phyloP scores from a whole-genome alignment of 1,139 yeast species.

The Suhomyces wounanorum region DNA sequence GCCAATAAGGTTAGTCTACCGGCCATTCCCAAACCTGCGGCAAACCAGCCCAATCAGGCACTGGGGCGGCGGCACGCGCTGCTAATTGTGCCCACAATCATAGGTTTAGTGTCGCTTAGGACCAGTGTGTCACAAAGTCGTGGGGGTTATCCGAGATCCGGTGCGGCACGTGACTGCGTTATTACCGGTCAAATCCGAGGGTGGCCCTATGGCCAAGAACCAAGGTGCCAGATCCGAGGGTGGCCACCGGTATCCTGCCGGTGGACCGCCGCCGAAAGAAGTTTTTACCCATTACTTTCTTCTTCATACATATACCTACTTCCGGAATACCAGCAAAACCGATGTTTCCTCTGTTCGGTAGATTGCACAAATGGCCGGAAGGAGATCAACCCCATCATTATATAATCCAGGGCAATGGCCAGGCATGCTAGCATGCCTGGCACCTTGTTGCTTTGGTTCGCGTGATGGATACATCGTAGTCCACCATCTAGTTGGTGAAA shows the following conservation, averaged over 20 bases:
- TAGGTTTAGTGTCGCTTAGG: neutral
- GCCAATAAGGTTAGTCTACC: neutral
- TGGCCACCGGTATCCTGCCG: neutral
- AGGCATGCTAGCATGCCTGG: neutral
- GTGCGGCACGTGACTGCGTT: no score
- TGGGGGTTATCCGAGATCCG: no score
- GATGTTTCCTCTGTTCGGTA: constrained; percentile 41
- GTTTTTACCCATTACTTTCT: constrained; percentile 10
- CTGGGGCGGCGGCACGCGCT: neutral
- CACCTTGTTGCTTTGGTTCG: constrained; percentile 1
- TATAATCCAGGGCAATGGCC: constrained; percentile 31
- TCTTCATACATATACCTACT: constrained; percentile 39
- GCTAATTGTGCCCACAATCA: neutral
- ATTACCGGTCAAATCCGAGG: no score
- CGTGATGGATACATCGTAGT: constrained; percentile 4
- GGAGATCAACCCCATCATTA: constrained; percentile 43
- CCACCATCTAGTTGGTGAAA: neutral
- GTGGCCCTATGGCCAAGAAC: no score
- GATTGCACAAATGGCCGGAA: constrained; percentile 56
- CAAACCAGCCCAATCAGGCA: constrained; percentile 1
- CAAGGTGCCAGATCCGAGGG: neutral
- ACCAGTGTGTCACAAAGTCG: neutral
- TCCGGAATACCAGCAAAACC: constrained; percentile 57
- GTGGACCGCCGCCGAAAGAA: neutral
- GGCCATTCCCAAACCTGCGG: neutral